Evolutionary conservation across 2,329 filamentous ascomycete species (phyloP), one percentile per base, ranked within the genome.

Genomic region (Penicillium sp.): DNA sequence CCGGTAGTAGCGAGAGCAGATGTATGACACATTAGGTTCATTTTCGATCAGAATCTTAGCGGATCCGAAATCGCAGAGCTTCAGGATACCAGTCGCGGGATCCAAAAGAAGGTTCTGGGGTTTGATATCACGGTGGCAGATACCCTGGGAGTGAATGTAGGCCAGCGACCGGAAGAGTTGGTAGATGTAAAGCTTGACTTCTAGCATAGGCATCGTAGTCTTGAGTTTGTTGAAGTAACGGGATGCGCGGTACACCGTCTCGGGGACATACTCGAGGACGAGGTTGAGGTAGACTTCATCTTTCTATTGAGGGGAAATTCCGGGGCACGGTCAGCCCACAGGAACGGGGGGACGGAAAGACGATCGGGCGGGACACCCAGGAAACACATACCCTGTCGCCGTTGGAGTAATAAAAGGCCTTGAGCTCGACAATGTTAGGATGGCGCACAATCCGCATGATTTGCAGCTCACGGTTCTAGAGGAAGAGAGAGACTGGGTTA

Each of bases 151-250:
- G 79, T 99, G 94, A 68, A 99, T 99, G 79, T 99, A 99, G 72
- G 94, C 94, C 68, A 99, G 84, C 36, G 94, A 96, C 68, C 94
- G 89, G 86, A 99, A 99, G 54, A 99, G 89, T 82, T 99, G 94
- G 80, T 99, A 99, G 75, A 93, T 99, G 83, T 97, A 99, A 62
- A 99, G 88, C 83, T 99, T 99, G 74, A 97, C 92, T 78, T 99
- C 94, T 68, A 99, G 86, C 69, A 93, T 96, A 16, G 94, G 94
- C 94, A 99, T 99, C 52, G 93, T 97, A 7, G 92, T 96, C 87
- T 97, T 99, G 88, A 97, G 89, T 82, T 99, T 99, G 84, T 95
- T 97, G 84, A 99, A 99, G 81, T 97, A 97, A 70, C 94, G 88
- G 63, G 94, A 97, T 43, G 94, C 94, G 71, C 94, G 88, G 78